Percentiles rank a stretch among this genome's conserved stretches.
These are phyloP conservation scores for Chaetothyriales sp. DNA, from an alignment of 2,329 filamentous ascomycete genomes.

Conservation along the genomic window DNA sequence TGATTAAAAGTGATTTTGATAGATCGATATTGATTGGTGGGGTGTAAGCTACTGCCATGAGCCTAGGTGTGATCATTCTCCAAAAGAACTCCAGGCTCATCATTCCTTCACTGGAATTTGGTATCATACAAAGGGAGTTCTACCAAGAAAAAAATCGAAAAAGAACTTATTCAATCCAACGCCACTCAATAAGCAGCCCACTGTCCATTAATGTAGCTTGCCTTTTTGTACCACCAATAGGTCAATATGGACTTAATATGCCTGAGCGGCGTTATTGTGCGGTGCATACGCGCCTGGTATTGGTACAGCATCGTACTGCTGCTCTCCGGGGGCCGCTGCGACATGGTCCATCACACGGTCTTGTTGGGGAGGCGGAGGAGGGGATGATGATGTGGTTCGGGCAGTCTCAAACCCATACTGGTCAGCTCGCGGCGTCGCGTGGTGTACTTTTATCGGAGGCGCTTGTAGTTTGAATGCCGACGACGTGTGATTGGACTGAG, in stretches of 20 bases:
- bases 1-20: too few species aligned
- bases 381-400: slow-evolving; percentile 26
- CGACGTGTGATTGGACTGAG: slow-evolving; percentile 41
- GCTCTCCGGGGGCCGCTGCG: slow-evolving; percentile 62
- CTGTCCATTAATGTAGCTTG: not conserved
- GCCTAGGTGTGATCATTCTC: not conserved
- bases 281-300: slow-evolving; percentile 71
- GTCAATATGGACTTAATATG: not conserved
- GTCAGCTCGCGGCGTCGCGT: slow-evolving; percentile 57
- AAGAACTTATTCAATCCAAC: not conserved
- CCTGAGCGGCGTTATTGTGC: slow-evolving; percentile 17
- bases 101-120: not conserved
- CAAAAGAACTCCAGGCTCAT: not conserved
- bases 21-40: too few species aligned
- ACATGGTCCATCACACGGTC: slow-evolving; percentile 50
- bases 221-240: not conserved
- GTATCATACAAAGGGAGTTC: not conserved
- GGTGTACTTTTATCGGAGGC: slow-evolving; percentile 64
- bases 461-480: slow-evolving; percentile 71
- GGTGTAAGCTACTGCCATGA: not conserved
- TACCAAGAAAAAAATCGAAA: not conserved
- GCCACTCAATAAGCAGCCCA: not conserved
- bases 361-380: slow-evolving; percentile 23
- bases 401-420: slow-evolving; percentile 50
- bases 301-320: slow-evolving; percentile 70